Conservation (phyloP, 805 yeast genomes). For the Nematodospora valgi region DNA sequence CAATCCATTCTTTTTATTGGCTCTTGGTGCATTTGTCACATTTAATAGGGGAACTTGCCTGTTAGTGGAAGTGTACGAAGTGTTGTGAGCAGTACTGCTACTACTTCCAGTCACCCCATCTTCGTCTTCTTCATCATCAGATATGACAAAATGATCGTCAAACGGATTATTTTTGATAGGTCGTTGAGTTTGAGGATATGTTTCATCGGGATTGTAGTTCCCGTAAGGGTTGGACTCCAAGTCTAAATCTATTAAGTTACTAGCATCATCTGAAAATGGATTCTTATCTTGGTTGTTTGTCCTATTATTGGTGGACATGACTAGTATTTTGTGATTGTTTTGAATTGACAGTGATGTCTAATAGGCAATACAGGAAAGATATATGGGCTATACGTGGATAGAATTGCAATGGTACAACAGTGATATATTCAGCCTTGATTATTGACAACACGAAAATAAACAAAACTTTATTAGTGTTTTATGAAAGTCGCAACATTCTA, state of each 20-base stretch:
- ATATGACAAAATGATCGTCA: constrained; percentile 31
- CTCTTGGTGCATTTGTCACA: neutral
- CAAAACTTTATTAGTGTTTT: neutral
- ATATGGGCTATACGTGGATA: too few species aligned
- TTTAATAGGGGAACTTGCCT: constrained; percentile 27
- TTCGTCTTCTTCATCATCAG: constrained; percentile 31
- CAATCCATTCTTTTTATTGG: neutral
- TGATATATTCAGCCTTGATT: too few species aligned
- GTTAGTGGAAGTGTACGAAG: neutral
- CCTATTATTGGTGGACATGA: neutral
- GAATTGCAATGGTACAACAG: too few species aligned
- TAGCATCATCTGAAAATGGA: constrained; percentile 20
- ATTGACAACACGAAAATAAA: constrained; percentile 1
- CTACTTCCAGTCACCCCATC: constrained; percentile 1
- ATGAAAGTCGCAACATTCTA: too few species aligned
- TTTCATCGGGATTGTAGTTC: constrained; percentile 6
- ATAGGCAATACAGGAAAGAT: too few species aligned
- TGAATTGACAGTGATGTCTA: too few species aligned
- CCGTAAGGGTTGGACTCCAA: constrained; percentile 15
- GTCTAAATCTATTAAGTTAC: constrained; percentile 33
- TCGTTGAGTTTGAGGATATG: constrained; percentile 4
- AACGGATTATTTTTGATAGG: constrained; percentile 22
- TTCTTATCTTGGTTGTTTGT: constrained; percentile 5
- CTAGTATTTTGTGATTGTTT: too few species aligned
- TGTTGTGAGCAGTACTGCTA: neutral